Percentiles rank a stretch among this genome's conserved stretches.
Conservation (phyloP, 2,329 filamentous ascomycete genomes). For the Nemania sp. region DNA sequence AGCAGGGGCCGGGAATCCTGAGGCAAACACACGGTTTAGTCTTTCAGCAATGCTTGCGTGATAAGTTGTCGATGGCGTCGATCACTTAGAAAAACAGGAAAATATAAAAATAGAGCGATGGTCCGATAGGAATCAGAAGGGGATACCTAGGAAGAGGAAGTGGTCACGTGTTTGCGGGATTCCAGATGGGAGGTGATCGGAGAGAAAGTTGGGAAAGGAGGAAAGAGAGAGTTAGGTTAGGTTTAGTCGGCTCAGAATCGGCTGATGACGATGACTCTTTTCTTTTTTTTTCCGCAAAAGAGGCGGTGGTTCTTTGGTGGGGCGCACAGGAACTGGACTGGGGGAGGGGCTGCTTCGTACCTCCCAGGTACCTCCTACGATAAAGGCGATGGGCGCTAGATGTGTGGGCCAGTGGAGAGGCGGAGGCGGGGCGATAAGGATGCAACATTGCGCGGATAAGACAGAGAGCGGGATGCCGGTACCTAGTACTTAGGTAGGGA, state of each 20-base stretch:
- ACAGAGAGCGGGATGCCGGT: too few species aligned
- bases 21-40: slow-evolving; percentile 11
- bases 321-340: slow-evolving; percentile 19
- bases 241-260: neutral
- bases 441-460: neutral
- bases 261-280: slow-evolving; percentile 29
- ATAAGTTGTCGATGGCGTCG: neutral
- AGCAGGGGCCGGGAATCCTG: slow-evolving; percentile 37
- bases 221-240: neutral
- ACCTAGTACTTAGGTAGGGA: too few species aligned
- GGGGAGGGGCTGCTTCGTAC: slow-evolving; percentile 23
- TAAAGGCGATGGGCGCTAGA: neutral
- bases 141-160: slow-evolving; percentile 4
- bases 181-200: neutral
- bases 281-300: slow-evolving; percentile 23
- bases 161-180: slow-evolving; percentile 21
- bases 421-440: neutral
- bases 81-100: slow-evolving; percentile 4
- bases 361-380: neutral
- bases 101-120: neutral
- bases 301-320: slow-evolving; percentile 28
- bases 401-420: neutral
- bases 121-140: slow-evolving; percentile 5
- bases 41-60: neutral
- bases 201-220: neutral